phyloP scores from a whole-genome alignment of 2,329 filamentous ascomycete species.

The Zasmidium angulare region DNA sequence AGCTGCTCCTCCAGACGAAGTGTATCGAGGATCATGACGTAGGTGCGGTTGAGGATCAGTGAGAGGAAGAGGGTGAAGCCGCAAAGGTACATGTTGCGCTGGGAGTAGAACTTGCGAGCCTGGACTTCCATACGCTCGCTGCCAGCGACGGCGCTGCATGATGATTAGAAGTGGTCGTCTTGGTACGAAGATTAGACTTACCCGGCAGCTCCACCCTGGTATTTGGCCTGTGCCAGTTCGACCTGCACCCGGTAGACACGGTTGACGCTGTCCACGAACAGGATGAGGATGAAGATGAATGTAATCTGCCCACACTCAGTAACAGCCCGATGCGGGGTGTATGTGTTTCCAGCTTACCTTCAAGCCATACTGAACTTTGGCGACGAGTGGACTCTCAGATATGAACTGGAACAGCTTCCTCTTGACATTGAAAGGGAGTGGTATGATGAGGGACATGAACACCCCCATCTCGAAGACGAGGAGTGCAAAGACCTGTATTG shows the following conservation, averaged over 20 bases:
- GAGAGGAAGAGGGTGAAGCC: slow-evolving; percentile 99
- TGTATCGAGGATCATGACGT: slow-evolving; percentile 92
- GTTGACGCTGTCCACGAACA: slow-evolving; percentile 95
- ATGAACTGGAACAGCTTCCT: slow-evolving; percentile 94
- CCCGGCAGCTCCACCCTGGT: slow-evolving; percentile 49
- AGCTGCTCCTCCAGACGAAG: slow-evolving; percentile 91
- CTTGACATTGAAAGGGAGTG: slow-evolving; percentile 82
- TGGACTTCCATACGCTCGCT: slow-evolving; percentile 97
- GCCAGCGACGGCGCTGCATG: slow-evolving; percentile 64
- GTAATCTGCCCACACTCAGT: slow-evolving; percentile 63
- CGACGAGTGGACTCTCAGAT: slow-evolving; percentile 79
- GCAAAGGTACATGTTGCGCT: slow-evolving; percentile 99
- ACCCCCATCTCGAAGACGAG: slow-evolving; percentile 80
- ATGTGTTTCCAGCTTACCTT: slow-evolving; percentile 59
- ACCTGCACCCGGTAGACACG: slow-evolving; percentile 95
- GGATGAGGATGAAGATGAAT: slow-evolving; percentile 97
- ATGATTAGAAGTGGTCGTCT: slow-evolving; percentile 11
- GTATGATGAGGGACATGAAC: slow-evolving; percentile 78
- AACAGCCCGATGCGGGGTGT: too few species aligned
- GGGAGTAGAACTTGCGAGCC: slow-evolving; percentile 99
- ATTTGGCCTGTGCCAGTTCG: slow-evolving; percentile 75
- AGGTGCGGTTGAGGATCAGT: slow-evolving; percentile 97
- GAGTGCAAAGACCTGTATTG: slow-evolving; percentile 72
- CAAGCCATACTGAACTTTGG: slow-evolving; percentile 94
- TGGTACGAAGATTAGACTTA: slow-evolving; percentile 35